phyloP scores from a whole-genome alignment of 2,329 filamentous ascomycete genomes.

The Keithomyces neogunnii region DNA sequence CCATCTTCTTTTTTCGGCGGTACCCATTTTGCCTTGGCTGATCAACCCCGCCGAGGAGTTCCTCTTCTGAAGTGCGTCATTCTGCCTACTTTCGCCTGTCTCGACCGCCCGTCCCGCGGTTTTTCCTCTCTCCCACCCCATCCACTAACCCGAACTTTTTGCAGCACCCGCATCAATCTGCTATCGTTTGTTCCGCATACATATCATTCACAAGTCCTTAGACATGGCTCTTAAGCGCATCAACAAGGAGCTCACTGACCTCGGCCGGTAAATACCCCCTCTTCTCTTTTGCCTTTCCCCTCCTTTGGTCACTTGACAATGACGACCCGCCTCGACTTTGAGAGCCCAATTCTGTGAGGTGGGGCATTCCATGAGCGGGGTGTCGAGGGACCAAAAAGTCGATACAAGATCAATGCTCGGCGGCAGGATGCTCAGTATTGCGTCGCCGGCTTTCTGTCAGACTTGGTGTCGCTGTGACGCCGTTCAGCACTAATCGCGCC shows the following conservation, averaged over 20 bases:
- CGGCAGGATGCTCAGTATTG: conserved; percentile 3
- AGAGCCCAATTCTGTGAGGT: conserved; percentile 24
- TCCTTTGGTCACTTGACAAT: conserved; percentile 13
- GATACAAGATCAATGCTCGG: conserved; percentile 8
- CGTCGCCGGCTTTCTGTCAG: background rate
- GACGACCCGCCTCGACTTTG: conserved; percentile 5
- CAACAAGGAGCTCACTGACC: conserved; percentile 87
- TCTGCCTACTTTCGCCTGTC: conserved; percentile 10
- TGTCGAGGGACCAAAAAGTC: conserved; percentile 12
- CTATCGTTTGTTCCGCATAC: conserved; percentile 11
- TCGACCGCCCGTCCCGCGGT: conserved; percentile 8
- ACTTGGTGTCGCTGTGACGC: too few species aligned
- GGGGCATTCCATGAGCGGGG: conserved; percentile 29
- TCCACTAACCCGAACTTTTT: conserved; percentile 14
- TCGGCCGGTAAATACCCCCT: conserved; percentile 63
- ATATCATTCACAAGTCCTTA: conserved; percentile 25
- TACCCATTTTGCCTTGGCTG: conserved; percentile 11
- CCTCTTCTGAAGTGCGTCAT: conserved; percentile 19
- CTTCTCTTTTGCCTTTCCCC: conserved; percentile 3
- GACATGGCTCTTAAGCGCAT: conserved; percentile 85
- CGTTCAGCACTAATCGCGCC: too few species aligned
- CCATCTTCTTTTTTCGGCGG: conserved; percentile 5
- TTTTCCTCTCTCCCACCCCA: conserved; percentile 1
- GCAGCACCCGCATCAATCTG: conserved; percentile 11
- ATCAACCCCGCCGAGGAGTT: conserved; percentile 6